These are phyloP conservation scores for Albophoma yamanashiensis DNA, from an alignment of 2,329 filamentous ascomycete species.

Conservation along the genomic window DNA sequence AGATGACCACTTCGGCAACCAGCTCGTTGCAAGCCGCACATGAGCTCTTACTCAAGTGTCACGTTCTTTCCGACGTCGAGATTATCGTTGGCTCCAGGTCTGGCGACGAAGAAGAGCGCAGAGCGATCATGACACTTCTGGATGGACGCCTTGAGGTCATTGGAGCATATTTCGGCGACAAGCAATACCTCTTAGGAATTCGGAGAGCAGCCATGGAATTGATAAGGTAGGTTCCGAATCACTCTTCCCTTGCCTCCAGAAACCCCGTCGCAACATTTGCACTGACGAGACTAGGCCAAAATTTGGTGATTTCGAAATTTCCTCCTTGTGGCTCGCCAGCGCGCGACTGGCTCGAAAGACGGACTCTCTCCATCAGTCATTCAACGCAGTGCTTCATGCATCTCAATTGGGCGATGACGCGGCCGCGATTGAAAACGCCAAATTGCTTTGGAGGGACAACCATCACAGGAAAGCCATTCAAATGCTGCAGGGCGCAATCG, in stretches of 20 bases:
- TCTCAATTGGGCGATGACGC: constrained; percentile 74
- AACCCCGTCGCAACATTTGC: neutral
- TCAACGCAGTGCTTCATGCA: constrained; percentile 87
- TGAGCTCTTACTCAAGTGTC: constrained; percentile 73
- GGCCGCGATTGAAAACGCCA: constrained; percentile 88
- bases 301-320: constrained; percentile 65
- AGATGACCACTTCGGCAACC: constrained; percentile 67
- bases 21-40: constrained; percentile 76
- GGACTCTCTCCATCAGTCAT: constrained; percentile 74
- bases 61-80: constrained; percentile 81
- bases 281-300: constrained; percentile 27
- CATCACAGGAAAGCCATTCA: constrained; percentile 94
- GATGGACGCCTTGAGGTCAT: constrained; percentile 76
- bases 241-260: neutral
- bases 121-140: constrained; percentile 29
- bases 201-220: constrained; percentile 81
- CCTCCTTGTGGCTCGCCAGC: constrained; percentile 74
- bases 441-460: constrained; percentile 85
- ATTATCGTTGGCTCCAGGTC: constrained; percentile 48
- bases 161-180: constrained; percentile 82
- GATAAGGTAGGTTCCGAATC: constrained; percentile 41
- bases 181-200: constrained; percentile 84
- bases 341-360: constrained; percentile 80
- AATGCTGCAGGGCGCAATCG: constrained; percentile 76
- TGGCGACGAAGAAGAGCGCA: constrained; percentile 28